Percentiles rank a stretch among this genome's conserved stretches.
phyloP scores from a whole-genome alignment of 1,284 basidiomycete genomes.

The Cutaneotrichosporon mucoides region DNA sequence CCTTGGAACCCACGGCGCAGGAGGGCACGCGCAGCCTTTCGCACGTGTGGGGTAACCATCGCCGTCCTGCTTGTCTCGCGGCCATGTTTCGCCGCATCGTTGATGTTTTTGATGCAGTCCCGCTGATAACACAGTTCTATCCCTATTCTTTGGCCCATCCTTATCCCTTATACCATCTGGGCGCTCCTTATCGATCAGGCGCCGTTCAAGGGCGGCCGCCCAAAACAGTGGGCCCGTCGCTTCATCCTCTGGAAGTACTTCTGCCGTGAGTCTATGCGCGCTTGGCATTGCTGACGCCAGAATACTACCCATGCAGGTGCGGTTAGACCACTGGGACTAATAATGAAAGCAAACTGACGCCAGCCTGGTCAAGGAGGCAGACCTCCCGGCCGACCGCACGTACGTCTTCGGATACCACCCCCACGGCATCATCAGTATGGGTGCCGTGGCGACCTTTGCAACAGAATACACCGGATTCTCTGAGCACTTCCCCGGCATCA shows the following conservation, averaged over 20 bases:
- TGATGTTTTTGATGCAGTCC: too few relatives aligned
- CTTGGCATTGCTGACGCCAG: constrained; percentile 36
- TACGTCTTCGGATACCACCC: constrained; percentile 98
- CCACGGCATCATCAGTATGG: constrained; percentile 91
- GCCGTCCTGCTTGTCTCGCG: too few relatives aligned
- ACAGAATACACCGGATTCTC: constrained; percentile 96
- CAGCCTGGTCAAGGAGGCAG: constrained; percentile 60
- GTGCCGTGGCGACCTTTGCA: constrained; percentile 83
- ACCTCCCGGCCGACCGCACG: constrained; percentile 81
- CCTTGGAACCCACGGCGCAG: too few relatives aligned
- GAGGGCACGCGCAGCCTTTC: too few relatives aligned
- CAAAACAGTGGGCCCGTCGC: constrained; percentile 71
- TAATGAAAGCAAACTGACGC: neutral
- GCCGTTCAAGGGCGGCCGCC: constrained; percentile 71
- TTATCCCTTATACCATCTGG: constrained; percentile 82
- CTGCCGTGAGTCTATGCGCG: constrained; percentile 27
- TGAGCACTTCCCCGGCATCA: constrained; percentile 80
- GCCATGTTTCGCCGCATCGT: too few relatives aligned
- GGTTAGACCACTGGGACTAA: neutral
- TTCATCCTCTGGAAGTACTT: constrained; percentile 64
- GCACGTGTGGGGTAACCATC: neutral
- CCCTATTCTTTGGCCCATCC: constrained; percentile 79
- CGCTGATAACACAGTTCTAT: constrained; percentile 61
- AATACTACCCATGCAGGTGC: constrained; percentile 54
- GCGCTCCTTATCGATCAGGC: constrained; percentile 66